Base-by-base conservation (phyloP, 1,284 basidiomycete genomes). In the Gymnopus androsaceus region DNA sequence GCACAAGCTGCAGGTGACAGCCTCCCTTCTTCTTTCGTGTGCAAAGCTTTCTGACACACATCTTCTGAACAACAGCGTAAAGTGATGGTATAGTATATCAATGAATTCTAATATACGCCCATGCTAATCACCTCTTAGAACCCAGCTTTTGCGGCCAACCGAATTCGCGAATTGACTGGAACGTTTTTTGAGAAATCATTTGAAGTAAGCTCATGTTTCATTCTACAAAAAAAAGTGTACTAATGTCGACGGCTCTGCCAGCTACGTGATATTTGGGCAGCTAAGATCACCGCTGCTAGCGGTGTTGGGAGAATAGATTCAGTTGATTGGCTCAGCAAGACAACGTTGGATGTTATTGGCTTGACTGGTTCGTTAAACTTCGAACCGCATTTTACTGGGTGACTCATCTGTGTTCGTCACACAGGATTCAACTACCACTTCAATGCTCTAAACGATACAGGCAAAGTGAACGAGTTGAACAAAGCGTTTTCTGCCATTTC, bases 311-410 rank as follows among this genome's bases (percentile, higher is more conserved):
- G 63, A 3, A 64, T 82, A 25, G 81, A 90, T 55, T 75, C 82
- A 2, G 68, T 85, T 4, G 67, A 75, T 0, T 84, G 81, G 75
- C 66, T 89, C 11, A 81, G 74, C 42, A 77, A 76, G 53, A 74
- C 76, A 55, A 88, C 88, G 0, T 70, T 90, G 33, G 87, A 90
- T 61, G 75, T 88, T 23, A 89, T 91, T 54, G 87, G 87, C 8
- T 70, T 82, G 12, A 83, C 87, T 25, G 87, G 86, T 79, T 57
- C 12, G 62, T 57, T 17, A 21, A 17, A 25, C 27, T 54, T 57
- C 8, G 17, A n/a, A n/a, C 23, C 25, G 27, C 25, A 15, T 11
- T 34, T 25, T 23, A 14, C 21, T 23, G 12, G 4, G 4, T 40
- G n/a, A 25, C 9, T 17, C 54, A 25, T 33, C 34, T 28, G 21